Evolutionary conservation across 495 filamentous ascomycete genomes (phyloP), one percentile per base, ranked within the genome.

Genomic region (Mycothermus thermophilus): DNA sequence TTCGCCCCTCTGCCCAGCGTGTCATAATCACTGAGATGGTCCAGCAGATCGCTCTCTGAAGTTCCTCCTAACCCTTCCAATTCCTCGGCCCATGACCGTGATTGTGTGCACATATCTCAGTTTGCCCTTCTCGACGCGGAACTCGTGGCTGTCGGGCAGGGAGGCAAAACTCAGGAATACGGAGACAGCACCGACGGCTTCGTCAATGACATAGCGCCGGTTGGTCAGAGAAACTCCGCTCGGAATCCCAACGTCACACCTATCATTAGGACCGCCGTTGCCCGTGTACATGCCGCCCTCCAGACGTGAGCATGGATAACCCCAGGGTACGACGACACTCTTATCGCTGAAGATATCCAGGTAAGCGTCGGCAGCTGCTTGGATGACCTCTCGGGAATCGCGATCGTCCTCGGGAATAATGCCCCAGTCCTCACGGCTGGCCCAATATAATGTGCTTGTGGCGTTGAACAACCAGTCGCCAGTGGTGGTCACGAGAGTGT

Each of bases 401-500:
- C 58, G 56, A 39, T 60, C 37, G 8, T 37, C 55, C 18, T 40
- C 58, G 4, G 67, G 62, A 40, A 71, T 69, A 17, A 52, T 35
- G 17, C 46, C 47, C 67, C 66, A 71, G 25, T 52, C 44, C 44
- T 66, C 60, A 3, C 47, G 30, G 10, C 44, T 38, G 4, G 64
- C 59, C 50, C 59, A 67, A 12, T 52, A 37, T 25, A 64, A 58
- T 11, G 67, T 69, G n/a, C 57, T 55, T 10, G 59, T 60, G 1
- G 66, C 65, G 42, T 70, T 64, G 53, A 70, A 70, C 9, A 63
- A 49, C 65, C 66, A 68, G 41, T 63, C 55, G 29, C 59, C 60
- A 9, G 52, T 52, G 15, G 54, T 55, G 7, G 58, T 60, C 29
- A 59, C 52, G 12, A 72, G 51, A 3, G 54, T 43, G 43, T 68